phyloP scores from a whole-genome alignment of 2,329 filamentous ascomycete species.

The Rhinocladiella mackenziei region DNA sequence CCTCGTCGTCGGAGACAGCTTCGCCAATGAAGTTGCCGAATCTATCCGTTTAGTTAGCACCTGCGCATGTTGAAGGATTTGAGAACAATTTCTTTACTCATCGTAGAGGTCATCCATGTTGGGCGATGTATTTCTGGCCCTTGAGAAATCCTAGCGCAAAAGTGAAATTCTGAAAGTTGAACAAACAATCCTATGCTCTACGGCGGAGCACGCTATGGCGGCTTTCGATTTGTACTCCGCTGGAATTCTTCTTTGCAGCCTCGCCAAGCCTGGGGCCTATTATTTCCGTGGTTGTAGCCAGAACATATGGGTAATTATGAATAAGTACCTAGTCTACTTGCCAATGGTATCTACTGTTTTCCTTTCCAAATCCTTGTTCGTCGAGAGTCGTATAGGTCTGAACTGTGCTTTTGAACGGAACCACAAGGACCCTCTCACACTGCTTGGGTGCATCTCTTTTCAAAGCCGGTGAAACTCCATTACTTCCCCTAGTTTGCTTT shows the following conservation, averaged over 20 bases:
- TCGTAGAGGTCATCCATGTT: constrained; percentile 62
- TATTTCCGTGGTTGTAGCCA: too few relatives aligned
- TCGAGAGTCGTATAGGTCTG: too few relatives aligned
- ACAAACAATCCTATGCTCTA: too few relatives aligned
- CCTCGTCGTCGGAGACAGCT: constrained; percentile 82
- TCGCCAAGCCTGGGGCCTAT: neutral
- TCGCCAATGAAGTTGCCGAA: constrained; percentile 99
- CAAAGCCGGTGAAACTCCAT: neutral
- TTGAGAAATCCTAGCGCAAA: constrained; percentile 13
- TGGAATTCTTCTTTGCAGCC: neutral
- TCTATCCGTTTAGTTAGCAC: constrained; percentile 46
- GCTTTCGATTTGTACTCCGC: neutral
- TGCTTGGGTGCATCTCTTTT: neutral
- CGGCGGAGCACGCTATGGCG: too few relatives aligned
- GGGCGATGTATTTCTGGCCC: neutral
- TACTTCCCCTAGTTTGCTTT: neutral
- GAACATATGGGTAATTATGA: neutral
- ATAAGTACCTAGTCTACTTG: neutral
- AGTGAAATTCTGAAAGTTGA: too few relatives aligned
- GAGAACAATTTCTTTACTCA: constrained; percentile 57
- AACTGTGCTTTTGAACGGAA: constrained; percentile 1
- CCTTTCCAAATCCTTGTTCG: too few relatives aligned
- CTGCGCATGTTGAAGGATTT: too few relatives aligned
- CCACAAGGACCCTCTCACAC: neutral
- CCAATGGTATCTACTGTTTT: neutral